These are phyloP conservation scores for Fraxinus americana DNA, from an alignment of 257 asterid species.

Conservation along the genomic window DNA sequence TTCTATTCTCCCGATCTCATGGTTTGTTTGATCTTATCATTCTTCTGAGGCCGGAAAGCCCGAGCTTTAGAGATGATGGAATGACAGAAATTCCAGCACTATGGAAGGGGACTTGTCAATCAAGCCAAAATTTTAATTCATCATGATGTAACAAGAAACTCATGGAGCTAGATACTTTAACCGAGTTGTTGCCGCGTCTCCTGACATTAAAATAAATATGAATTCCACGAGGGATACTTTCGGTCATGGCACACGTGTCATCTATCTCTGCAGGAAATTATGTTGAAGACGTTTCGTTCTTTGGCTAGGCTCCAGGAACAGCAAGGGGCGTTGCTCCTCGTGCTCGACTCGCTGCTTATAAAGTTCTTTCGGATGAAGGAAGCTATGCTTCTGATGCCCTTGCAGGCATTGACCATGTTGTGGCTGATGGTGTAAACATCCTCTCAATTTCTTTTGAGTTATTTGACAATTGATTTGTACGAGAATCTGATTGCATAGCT, in stretches of 20 bases:
- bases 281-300: constrained; percentile 42
- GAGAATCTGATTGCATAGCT: constrained; percentile 61
- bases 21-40: constrained; percentile 22
- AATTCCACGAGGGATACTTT: constrained; percentile 44
- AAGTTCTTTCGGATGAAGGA: constrained; percentile 55
- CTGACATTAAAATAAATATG: constrained; percentile 39
- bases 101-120: constrained; percentile 62
- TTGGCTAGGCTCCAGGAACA: constrained; percentile 52
- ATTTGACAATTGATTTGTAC: constrained; percentile 28
- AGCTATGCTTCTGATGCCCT: constrained; percentile 48
- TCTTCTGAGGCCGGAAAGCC: constrained; percentile 49
- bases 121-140: constrained; percentile 50
- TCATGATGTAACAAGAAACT: constrained; percentile 52
- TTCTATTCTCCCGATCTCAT: constrained; percentile 33
- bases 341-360: constrained; percentile 53
- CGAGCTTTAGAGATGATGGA: constrained; percentile 56
- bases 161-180: constrained; percentile 54
- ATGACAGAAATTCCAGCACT: constrained; percentile 45
- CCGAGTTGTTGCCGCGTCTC: constrained; percentile 36
- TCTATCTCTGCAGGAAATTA: constrained; percentile 56
- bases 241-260: constrained; percentile 60
- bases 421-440: constrained; percentile 60
- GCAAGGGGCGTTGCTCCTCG: constrained; percentile 57
- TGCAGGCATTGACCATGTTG: constrained; percentile 66
- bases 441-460: constrained; percentile 55